Percentiles rank a stretch among this genome's conserved stretches.
phyloP scores from a whole-genome alignment of 768 basidiomycete species.

The Termitomyces sp. region DNA sequence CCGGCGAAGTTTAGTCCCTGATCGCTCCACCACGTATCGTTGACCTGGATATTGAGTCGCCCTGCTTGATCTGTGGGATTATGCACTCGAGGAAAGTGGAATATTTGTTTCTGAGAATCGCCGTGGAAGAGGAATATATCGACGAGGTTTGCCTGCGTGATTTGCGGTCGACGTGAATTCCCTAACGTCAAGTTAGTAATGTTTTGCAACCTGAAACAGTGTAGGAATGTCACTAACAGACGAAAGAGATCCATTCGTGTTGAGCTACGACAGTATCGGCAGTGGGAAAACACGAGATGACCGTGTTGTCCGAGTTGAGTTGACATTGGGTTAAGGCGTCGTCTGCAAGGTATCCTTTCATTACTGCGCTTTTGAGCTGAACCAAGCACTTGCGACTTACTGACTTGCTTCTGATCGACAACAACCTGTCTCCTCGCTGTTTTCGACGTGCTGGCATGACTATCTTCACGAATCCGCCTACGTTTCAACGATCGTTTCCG shows the following conservation, averaged over 20 bases:
- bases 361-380: neutral
- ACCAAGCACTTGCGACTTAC: conserved; percentile 16
- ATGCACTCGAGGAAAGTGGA: conserved; percentile 34
- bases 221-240: conserved; percentile 56
- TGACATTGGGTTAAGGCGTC: conserved; percentile 51
- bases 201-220: conserved; percentile 2
- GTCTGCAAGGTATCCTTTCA: conserved; percentile 16
- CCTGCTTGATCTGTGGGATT: conserved; percentile 58
- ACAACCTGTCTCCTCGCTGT: conserved; percentile 33
- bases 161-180: conserved; percentile 70
- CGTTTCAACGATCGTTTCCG: conserved; percentile 27
- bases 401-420: conserved; percentile 31
- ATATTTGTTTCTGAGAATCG: conserved; percentile 53
- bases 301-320: conserved; percentile 58
- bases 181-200: conserved; percentile 40
- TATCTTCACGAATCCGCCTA: conserved; percentile 20
- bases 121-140: conserved; percentile 78
- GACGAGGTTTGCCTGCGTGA: conserved; percentile 60
- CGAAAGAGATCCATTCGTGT: conserved; percentile 70
- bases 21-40: conserved; percentile 74
- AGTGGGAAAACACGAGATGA: conserved; percentile 77
- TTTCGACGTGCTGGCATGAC: conserved; percentile 22
- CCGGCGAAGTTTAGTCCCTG: conserved; percentile 48
- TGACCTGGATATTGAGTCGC: conserved; percentile 46
- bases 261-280: conserved; percentile 57